Base-by-base conservation (phyloP, 1,139 yeast species). In the Pichia sp. region DNA sequence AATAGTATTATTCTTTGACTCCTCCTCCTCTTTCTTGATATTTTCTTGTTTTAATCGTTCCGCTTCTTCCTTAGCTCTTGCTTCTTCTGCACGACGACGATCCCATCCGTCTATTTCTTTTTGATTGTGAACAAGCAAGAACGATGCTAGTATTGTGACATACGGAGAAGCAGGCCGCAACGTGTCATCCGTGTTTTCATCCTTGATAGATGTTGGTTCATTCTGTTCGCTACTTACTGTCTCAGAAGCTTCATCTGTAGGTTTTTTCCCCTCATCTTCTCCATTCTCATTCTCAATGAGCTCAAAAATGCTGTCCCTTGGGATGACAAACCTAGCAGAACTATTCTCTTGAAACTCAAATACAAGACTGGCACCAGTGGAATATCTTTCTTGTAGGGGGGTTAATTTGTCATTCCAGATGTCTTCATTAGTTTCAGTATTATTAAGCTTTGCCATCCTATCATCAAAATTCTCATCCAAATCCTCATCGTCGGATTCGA, bases 291-390 rank as follows among this genome's bases (percentile, higher is more conserved):
- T 63, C 16, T 59, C 66, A 2, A 73, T 46, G 5, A 74, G 73
- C 58, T 88, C 96, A 44, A 82, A 66, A 5, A 88, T 71, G 2
- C 91, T 73, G 47, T 82, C 74, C 45, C 78, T 78, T 0, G 97
- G 96, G 2, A 88, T 52, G 41, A 72, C 60, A 50, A 73, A 88
- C 38, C 97, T 68, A 9, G 80, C 80, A 36, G 80, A 72, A 0
- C 93, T 73, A 54, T 79, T 80, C 49, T 91, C 97, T 27, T 71
- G 71, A 59, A 78, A 88, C 57, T 91, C 98, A 58, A 91, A 79
- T 12, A 87, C 77, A 32, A 91, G 58, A 33, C 85, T 82, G 0
- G 94, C 87, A 50, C 76, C 74, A 28, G 70, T 59, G 27, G 74
- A 62, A 51, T 82, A 82, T 51, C 74, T 69, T 47, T 79, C 88